Percentiles rank a stretch among this genome's conserved stretches.
Evolutionary conservation across 176 grass and related monocot species (phyloP).

Genomic region (Oryza glumipatula): DNA sequence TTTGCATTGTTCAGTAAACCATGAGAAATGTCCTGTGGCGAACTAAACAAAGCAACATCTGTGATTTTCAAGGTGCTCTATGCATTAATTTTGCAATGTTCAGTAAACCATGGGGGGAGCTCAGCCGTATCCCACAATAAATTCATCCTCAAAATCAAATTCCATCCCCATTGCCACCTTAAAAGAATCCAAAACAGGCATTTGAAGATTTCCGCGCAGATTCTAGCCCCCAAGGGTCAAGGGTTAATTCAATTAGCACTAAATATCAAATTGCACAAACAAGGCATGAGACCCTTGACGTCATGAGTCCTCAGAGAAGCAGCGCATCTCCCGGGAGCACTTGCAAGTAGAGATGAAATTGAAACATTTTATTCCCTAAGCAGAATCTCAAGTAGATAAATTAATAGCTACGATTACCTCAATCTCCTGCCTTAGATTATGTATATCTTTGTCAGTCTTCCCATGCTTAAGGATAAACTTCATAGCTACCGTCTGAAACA

Average conservation of each 20-base stretch:
- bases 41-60: no score
- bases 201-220: neutral
- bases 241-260: no score
- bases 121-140: neutral
- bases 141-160: neutral
- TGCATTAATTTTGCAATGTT: no score
- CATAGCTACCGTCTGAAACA: slow-evolving; percentile 86
- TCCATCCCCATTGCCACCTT: neutral
- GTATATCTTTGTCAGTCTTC: slow-evolving; percentile 91
- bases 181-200: neutral
- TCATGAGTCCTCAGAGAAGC: neutral
- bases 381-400: neutral
- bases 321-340: neutral
- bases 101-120: neutral
- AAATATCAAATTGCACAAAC: no score
- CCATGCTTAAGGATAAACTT: slow-evolving; percentile 96
- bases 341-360: neutral
- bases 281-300: neutral
- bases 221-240: no score
- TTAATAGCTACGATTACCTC: slow-evolving; percentile 48
- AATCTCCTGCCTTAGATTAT: slow-evolving; percentile 96
- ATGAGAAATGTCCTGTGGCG: neutral
- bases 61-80: no score
- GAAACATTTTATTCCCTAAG: neutral
- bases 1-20: slow-evolving; percentile 8